These are phyloP conservation scores for Gremmenia infestans DNA, from an alignment of 2,329 filamentous ascomycete species.

Conservation along the genomic window DNA sequence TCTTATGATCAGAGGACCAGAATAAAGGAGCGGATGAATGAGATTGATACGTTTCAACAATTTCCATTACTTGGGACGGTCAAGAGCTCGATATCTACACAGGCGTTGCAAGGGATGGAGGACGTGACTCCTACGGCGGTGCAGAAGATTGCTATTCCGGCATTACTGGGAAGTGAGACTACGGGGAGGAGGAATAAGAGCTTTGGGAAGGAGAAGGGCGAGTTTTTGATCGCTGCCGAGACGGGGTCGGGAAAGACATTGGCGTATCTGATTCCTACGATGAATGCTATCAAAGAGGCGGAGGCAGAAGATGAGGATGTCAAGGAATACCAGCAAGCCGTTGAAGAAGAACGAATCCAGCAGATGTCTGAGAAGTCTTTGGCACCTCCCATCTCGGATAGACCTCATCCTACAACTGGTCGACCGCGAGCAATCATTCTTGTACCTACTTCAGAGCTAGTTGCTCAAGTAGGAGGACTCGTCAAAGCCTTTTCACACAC, in stretches of 20 bases:
- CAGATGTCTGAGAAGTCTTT: slow-evolving; percentile 59
- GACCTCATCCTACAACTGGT: slow-evolving; percentile 67
- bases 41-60: slow-evolving; percentile 74
- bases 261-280: slow-evolving; percentile 78
- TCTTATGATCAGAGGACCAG: slow-evolving; percentile 62
- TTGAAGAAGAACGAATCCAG: slow-evolving; percentile 48
- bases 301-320: slow-evolving; percentile 57
- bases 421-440: slow-evolving; percentile 81
- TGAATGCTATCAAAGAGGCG: slow-evolving; percentile 79
- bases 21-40: slow-evolving; percentile 52
- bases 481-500: slow-evolving; percentile 79
- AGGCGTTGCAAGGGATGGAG: slow-evolving; percentile 69
- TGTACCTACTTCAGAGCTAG: slow-evolving; percentile 87
- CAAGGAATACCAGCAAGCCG: slow-evolving; percentile 54
- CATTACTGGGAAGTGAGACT: slow-evolving; percentile 57
- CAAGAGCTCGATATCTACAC: slow-evolving; percentile 63
- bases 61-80: slow-evolving; percentile 71
- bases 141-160: slow-evolving; percentile 83
- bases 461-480: slow-evolving; percentile 76
- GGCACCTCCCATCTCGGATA: slow-evolving; percentile 52
- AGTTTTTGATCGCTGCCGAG: slow-evolving; percentile 85
- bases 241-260: slow-evolving; percentile 97
- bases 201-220: slow-evolving; percentile 34
- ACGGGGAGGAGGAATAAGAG: slow-evolving; percentile 34
- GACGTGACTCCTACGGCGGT: slow-evolving; percentile 82